Conservation (phyloP, 78 protist species). For the Neovahlkampfia damariscottae region DNA sequence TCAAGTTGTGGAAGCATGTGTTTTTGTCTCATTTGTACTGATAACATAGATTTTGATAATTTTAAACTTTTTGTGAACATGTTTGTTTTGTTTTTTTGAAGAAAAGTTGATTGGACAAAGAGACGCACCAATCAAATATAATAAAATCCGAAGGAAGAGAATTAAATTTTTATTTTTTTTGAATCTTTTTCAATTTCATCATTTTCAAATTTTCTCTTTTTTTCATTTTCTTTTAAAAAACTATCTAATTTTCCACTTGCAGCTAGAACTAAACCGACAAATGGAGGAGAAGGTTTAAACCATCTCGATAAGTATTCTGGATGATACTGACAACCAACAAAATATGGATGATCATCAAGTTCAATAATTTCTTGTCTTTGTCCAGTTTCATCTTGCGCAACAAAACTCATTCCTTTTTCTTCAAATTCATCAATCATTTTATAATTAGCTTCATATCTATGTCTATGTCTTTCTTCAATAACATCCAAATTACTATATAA, state of each 20-base stretch:
- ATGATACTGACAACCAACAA: constrained; percentile 86
- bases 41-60: no score
- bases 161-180: no score
- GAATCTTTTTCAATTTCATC: no score
- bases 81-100: no score
- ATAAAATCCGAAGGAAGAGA: no score
- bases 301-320: constrained; percentile 91
- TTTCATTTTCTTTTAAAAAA: no score
- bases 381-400: constrained; percentile 45
- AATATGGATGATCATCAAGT: constrained; percentile 58
- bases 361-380: constrained; percentile 34
- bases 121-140: no score
- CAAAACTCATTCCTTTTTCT: constrained; percentile 47
- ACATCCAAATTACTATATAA: constrained; percentile 46
- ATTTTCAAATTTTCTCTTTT: no score
- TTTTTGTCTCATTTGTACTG: no score
- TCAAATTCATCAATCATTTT: constrained; percentile 49
- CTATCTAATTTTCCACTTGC: no score
- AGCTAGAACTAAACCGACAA: constrained; percentile 68
- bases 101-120: no score
- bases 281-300: constrained; percentile 77
- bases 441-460: constrained; percentile 86
- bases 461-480: constrained; percentile 92
- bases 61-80: no score
- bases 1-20: not conserved